phyloP scores from a whole-genome alignment of 805 yeast species.

The Pichia gijzeniarum region DNA sequence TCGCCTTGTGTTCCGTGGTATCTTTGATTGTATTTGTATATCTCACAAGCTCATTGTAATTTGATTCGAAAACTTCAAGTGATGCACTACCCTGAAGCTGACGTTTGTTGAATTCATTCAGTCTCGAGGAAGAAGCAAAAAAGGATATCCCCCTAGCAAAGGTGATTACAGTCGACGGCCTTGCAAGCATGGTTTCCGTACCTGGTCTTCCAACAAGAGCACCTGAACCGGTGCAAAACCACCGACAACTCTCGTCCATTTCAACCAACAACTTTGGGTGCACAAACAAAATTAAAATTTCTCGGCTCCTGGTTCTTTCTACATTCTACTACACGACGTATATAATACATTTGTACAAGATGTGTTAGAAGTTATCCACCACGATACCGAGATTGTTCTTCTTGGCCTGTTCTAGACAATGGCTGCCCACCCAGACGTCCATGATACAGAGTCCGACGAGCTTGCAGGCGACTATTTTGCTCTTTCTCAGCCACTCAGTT shows the following conservation, averaged over 20 bases:
- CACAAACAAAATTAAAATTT: too few relatives aligned
- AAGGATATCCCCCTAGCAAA: slow-evolving; percentile 7
- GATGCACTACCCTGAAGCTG: slow-evolving; percentile 9
- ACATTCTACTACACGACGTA: neutral
- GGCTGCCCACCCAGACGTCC: slow-evolving; percentile 51
- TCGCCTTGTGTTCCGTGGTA: neutral
- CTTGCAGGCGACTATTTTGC: slow-evolving; percentile 41
- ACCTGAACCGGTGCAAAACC: neutral
- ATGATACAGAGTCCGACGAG: slow-evolving; percentile 59
- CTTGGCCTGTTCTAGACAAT: slow-evolving; percentile 30
- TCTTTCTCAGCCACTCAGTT: slow-evolving; percentile 11
- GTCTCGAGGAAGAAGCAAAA: slow-evolving; percentile 12
- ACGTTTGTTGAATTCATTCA: slow-evolving; percentile 11
- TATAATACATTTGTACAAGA: neutral
- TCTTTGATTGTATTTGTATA: neutral
- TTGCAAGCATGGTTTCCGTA: neutral
- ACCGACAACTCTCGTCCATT: neutral
- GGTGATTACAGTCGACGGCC: neutral
- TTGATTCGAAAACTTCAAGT: slow-evolving; percentile 6
- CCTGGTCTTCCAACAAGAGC: too few relatives aligned
- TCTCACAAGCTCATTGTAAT: slow-evolving; percentile 5
- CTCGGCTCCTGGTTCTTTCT: too few relatives aligned
- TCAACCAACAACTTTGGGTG: too few relatives aligned
- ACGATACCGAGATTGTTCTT: slow-evolving; percentile 26
- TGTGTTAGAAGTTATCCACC: slow-evolving; percentile 25